Percentiles rank a stretch among this genome's conserved stretches.
Conservation (phyloP, 2,329 filamentous ascomycete genomes). For the Eutypa lata region DNA sequence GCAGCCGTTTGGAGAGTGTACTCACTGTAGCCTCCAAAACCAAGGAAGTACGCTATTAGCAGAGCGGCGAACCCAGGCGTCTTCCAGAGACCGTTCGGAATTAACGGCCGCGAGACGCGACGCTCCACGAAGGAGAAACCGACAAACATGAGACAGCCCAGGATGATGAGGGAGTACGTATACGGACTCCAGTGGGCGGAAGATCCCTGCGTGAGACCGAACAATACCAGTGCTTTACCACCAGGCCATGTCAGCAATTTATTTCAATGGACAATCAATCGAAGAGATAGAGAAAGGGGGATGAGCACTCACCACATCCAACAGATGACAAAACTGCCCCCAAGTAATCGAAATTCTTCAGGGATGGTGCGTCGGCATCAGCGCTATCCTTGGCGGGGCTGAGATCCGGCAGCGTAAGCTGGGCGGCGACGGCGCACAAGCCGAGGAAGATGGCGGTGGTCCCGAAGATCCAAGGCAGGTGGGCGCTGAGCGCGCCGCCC, state of each 20-base stretch:
- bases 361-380: conserved; percentile 19
- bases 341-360: conserved; percentile 24
- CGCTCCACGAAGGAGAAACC: conserved; percentile 30
- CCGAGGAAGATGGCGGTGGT: conserved; percentile 37
- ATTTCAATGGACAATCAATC: too few relatives aligned
- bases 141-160: conserved; percentile 26
- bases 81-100: conserved; percentile 35
- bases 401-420: conserved; percentile 36
- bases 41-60: conserved; percentile 40
- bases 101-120: conserved; percentile 27
- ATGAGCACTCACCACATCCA: conserved; percentile 19
- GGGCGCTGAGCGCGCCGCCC: conserved; percentile 36
- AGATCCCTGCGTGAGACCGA: conserved; percentile 32
- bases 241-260: too few relatives aligned
- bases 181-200: conserved; percentile 32
- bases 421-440: conserved; percentile 33
- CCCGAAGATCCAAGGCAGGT: conserved; percentile 41
- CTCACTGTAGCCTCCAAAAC: conserved; percentile 29
- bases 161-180: conserved; percentile 31
- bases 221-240: conserved; percentile 22
- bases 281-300: too few relatives aligned
- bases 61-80: conserved; percentile 40
- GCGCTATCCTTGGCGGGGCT: conserved; percentile 22
- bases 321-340: conserved; percentile 24
- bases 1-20: conserved; percentile 1